phyloP scores from a whole-genome alignment of 2,329 filamentous ascomycete genomes.

The Akanthomyces uredinophilus region DNA sequence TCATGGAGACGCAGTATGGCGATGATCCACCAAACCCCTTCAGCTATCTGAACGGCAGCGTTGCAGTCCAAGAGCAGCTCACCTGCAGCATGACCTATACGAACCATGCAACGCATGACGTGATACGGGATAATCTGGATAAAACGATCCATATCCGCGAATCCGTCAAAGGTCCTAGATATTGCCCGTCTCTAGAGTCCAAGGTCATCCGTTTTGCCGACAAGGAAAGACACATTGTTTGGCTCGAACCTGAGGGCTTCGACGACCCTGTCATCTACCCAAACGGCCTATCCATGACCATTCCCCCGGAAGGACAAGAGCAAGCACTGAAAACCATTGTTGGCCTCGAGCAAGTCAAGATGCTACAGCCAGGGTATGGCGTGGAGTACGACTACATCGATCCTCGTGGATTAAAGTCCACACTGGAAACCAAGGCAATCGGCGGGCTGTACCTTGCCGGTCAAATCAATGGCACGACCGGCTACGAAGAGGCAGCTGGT shows the following conservation, averaged over 20 bases:
- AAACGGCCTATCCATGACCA: conserved; percentile 95
- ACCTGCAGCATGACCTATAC: conserved; percentile 86
- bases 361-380: conserved; percentile 94
- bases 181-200: conserved; percentile 91
- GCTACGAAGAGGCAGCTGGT: conserved; percentile 94
- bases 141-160: conserved; percentile 96
- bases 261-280: conserved; percentile 87
- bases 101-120: conserved; percentile 73
- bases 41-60: conserved; percentile 77
- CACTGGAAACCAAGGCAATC: conserved; percentile 90
- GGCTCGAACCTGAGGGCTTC: conserved; percentile 96
- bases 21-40: conserved; percentile 87
- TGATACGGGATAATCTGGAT: conserved; percentile 85
- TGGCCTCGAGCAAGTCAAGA: conserved; percentile 83
- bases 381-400: conserved; percentile 99
- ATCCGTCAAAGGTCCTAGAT: conserved; percentile 87
- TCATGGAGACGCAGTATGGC: conserved; percentile 68
- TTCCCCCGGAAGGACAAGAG: conserved; percentile 82
- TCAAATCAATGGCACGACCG: conserved; percentile 97
- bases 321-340: conserved; percentile 77
- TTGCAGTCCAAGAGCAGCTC: conserved; percentile 76
- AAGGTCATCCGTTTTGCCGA: conserved; percentile 86
- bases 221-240: conserved; percentile 80
- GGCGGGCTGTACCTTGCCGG: conserved; percentile 84
- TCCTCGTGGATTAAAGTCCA: conserved; percentile 79